A percentile compares a stretch with the other conserved stretches of the same genome.
These are phyloP conservation scores for Pseudovirgaria hyperparasitica DNA, from an alignment of 2,329 filamentous ascomycete species.

Conservation along the genomic window DNA sequence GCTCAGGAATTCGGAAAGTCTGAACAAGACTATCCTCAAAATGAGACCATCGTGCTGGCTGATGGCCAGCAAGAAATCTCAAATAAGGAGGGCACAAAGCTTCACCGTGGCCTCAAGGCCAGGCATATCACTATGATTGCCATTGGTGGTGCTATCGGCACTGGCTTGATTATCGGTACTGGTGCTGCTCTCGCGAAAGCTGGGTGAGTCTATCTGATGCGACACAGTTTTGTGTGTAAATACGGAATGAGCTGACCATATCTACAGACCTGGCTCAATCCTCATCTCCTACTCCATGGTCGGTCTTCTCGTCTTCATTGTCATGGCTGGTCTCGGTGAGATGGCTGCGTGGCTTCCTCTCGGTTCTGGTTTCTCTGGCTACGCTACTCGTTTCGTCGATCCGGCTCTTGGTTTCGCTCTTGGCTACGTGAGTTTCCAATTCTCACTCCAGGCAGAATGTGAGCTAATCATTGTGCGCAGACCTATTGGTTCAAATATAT, in stretches of 20 bases:
- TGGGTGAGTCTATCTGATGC: constrained; percentile 18
- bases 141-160: constrained; percentile 62
- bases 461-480: constrained; percentile 18
- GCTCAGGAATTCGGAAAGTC: no score
- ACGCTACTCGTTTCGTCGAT: constrained; percentile 67
- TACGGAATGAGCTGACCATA: background rate
- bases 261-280: constrained; percentile 47
- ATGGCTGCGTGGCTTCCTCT: constrained; percentile 77
- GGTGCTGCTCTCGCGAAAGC: constrained; percentile 37
- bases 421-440: constrained; percentile 44
- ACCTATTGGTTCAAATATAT: constrained; percentile 62
- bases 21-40: no score
- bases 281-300: constrained; percentile 59
- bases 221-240: background rate
- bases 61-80: no score
- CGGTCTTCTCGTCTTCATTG: constrained; percentile 62
- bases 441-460: constrained; percentile 7
- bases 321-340: constrained; percentile 72
- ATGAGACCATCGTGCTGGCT: no score
- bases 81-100: no score
- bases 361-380: constrained; percentile 68
- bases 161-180: constrained; percentile 59
- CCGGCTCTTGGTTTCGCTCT: constrained; percentile 70
- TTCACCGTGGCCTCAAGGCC: constrained; percentile 41
- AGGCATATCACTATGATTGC: constrained; percentile 52